phyloP scores from a whole-genome alignment of 1,284 basidiomycete species.

The Trichosporon sp. region DNA sequence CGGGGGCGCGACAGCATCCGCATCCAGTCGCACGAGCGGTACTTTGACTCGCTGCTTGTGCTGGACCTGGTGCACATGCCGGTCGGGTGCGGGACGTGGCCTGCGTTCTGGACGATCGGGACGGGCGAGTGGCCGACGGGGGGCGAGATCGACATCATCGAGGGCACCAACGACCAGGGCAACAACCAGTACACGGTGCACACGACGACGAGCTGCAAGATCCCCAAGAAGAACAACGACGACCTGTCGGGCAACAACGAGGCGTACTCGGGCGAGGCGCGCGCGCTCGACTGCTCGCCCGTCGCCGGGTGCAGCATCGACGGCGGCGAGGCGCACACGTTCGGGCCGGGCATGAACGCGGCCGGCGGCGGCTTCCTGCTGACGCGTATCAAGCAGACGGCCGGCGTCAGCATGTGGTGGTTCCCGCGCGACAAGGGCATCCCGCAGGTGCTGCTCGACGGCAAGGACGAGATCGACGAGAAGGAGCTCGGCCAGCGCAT shows the following conservation, averaged over 20 bases:
- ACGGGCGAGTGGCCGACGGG: slow-evolving; percentile 61
- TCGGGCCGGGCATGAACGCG: slow-evolving; percentile 35
- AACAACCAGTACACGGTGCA: slow-evolving; percentile 13
- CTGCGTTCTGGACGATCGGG: slow-evolving; percentile 63
- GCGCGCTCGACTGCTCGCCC: slow-evolving; percentile 43
- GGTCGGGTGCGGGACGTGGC: slow-evolving; percentile 55
- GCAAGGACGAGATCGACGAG: slow-evolving; percentile 6
- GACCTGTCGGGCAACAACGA: slow-evolving; percentile 56
- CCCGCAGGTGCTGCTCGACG: slow-evolving; percentile 2
- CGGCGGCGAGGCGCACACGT: slow-evolving; percentile 1
- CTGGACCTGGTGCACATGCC: slow-evolving; percentile 48
- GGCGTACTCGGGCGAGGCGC: slow-evolving; percentile 26
- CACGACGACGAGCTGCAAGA: slow-evolving; percentile 52
- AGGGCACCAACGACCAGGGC: slow-evolving; percentile 52
- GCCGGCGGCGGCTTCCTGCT: slow-evolving; percentile 63
- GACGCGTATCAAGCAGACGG: slow-evolving; percentile 25
- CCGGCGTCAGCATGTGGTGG: slow-evolving; percentile 18
- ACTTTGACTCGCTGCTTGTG: slow-evolving; percentile 28
- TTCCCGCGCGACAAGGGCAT: slow-evolving; percentile 10
- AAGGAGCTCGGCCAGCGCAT: slow-evolving; percentile 4
- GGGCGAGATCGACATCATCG: slow-evolving; percentile 83
- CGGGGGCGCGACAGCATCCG: slow-evolving; percentile 44
- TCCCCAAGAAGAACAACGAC: slow-evolving; percentile 50
- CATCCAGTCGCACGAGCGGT: slow-evolving; percentile 35
- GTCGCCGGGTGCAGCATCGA: slow-evolving; percentile 46